A percentile compares a stretch with the other conserved stretches of the same genome.
These are phyloP conservation scores for Graphilbum fragrans DNA, from an alignment of 2,329 filamentous ascomycete species.

Conservation along the genomic window DNA sequence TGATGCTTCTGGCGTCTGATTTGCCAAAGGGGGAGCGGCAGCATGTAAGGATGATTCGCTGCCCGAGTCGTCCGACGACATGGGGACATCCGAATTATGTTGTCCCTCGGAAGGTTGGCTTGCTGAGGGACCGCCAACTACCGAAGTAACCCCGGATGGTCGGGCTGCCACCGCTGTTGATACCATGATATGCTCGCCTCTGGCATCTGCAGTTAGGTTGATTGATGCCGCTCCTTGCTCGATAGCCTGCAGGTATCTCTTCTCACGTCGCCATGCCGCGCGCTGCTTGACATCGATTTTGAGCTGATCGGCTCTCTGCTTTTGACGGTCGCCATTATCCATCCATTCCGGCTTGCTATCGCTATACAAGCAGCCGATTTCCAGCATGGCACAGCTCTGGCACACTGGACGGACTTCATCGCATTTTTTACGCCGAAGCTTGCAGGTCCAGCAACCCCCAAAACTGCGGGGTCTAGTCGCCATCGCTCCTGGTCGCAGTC, in stretches of 20 bases:
- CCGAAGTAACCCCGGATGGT: too few relatives aligned
- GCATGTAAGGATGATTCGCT: too few relatives aligned
- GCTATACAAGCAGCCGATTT: slow-evolving; percentile 42
- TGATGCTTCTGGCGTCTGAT: too few relatives aligned
- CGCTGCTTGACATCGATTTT: slow-evolving; percentile 46
- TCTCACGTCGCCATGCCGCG: slow-evolving; percentile 35
- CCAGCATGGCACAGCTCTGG: slow-evolving; percentile 34
- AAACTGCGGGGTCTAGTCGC: slow-evolving; percentile 24
- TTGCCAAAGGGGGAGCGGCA: too few relatives aligned
- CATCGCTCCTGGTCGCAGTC: too few relatives aligned
- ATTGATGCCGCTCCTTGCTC: slow-evolving; percentile 15
- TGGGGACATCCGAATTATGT: too few relatives aligned
- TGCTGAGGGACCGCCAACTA: too few relatives aligned
- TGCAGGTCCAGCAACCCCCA: slow-evolving; percentile 48
- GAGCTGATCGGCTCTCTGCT: slow-evolving; percentile 36
- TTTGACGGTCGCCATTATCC: slow-evolving; percentile 37
- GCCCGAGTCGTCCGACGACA: too few relatives aligned
- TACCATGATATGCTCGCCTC: slow-evolving; percentile 6
- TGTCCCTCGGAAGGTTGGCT: too few relatives aligned
- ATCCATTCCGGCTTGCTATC: slow-evolving; percentile 45
- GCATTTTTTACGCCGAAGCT: slow-evolving; percentile 49
- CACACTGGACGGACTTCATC: slow-evolving; percentile 41
- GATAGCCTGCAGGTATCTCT: slow-evolving; percentile 32
- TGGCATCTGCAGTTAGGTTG: slow-evolving; percentile 11
- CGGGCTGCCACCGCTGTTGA: neutral